phyloP scores from a whole-genome alignment of 495 filamentous ascomycete genomes.

The Friedmanniomyces simplex region DNA sequence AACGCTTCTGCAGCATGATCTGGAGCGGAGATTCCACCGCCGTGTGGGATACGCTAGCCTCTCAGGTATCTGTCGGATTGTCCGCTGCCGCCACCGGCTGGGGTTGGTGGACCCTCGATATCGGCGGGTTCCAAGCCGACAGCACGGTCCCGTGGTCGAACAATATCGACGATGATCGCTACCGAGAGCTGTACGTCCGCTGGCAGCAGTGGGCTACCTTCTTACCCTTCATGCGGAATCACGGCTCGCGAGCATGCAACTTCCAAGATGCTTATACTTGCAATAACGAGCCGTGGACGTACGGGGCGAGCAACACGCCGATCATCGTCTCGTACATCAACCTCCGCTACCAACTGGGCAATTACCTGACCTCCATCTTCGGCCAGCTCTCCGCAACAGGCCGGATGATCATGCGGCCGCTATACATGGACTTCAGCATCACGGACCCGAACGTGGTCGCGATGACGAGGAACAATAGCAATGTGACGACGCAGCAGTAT shows the following conservation, averaged over 20 bases:
- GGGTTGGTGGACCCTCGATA: slow-evolving; percentile 13
- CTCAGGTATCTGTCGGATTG: slow-evolving; percentile 6
- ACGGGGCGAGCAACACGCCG: slow-evolving; percentile 8
- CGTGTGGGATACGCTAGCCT: slow-evolving; percentile 10
- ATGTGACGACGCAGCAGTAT: slow-evolving; percentile 14
- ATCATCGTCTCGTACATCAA: slow-evolving; percentile 13
- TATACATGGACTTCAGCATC: slow-evolving; percentile 14
- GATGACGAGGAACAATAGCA: slow-evolving; percentile 2
- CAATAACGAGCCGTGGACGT: slow-evolving; percentile 12
- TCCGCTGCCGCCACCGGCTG: slow-evolving; percentile 10
- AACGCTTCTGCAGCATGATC: slow-evolving; percentile 16
- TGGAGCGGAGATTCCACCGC: slow-evolving; percentile 13
- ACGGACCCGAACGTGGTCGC: slow-evolving; percentile 4
- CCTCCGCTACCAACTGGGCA: slow-evolving; percentile 4
- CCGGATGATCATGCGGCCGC: slow-evolving; percentile 13
- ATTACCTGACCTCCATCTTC: slow-evolving; percentile 10
- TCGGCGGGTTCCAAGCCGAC: slow-evolving; percentile 10
- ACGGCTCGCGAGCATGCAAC: slow-evolving; percentile 11
- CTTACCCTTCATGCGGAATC: slow-evolving; percentile 13
- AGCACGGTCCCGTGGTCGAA: slow-evolving; percentile 7
- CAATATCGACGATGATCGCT: slow-evolving; percentile 11
- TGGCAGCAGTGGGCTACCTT: slow-evolving; percentile 14
- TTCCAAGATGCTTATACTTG: slow-evolving; percentile 11
- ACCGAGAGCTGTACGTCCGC: slow-evolving; percentile 12
- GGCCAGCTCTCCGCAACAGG: slow-evolving; percentile 5